These are phyloP conservation scores for Russula griseocarnosa DNA, from an alignment of 768 basidiomycete genomes.

Conservation along the genomic window DNA sequence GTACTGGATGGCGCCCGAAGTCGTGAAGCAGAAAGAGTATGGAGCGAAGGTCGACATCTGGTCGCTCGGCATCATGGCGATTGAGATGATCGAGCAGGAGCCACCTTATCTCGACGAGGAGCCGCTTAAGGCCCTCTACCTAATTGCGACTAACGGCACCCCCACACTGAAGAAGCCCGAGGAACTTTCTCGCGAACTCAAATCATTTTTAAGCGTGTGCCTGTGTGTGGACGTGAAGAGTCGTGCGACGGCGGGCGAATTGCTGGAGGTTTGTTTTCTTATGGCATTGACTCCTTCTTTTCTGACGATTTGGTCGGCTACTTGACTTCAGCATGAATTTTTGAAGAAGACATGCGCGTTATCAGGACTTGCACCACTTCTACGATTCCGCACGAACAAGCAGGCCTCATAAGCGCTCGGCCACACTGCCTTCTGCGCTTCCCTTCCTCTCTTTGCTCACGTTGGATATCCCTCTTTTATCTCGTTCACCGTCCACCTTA, in stretches of 20 bases:
- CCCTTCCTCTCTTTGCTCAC: neutral
- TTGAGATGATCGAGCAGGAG: constrained; percentile 99
- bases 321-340: constrained; percentile 78
- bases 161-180: constrained; percentile 97
- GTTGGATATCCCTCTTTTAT: constrained; percentile 15
- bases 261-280: constrained; percentile 62
- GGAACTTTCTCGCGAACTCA: constrained; percentile 83
- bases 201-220: constrained; percentile 96
- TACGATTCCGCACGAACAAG: constrained; percentile 70
- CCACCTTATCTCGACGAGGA: constrained; percentile 96
- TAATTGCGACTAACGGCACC: constrained; percentile 97
- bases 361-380: constrained; percentile 76
- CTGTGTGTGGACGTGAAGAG: constrained; percentile 94
- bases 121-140: constrained; percentile 87
- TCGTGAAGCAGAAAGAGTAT: constrained; percentile 95
- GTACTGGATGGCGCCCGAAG: constrained; percentile 99
- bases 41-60: constrained; percentile 96
- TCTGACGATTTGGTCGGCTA: constrained; percentile 16
- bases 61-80: constrained; percentile 97
- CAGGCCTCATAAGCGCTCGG: constrained; percentile 36
- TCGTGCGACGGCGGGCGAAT: constrained; percentile 82
- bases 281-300: constrained; percentile 10
- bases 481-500: neutral
- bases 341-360: constrained; percentile 82
- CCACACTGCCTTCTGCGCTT: neutral